Evolutionary conservation across 129 eudicot genomes (phyloP).

Genomic region (Pittosporum tobira): DNA sequence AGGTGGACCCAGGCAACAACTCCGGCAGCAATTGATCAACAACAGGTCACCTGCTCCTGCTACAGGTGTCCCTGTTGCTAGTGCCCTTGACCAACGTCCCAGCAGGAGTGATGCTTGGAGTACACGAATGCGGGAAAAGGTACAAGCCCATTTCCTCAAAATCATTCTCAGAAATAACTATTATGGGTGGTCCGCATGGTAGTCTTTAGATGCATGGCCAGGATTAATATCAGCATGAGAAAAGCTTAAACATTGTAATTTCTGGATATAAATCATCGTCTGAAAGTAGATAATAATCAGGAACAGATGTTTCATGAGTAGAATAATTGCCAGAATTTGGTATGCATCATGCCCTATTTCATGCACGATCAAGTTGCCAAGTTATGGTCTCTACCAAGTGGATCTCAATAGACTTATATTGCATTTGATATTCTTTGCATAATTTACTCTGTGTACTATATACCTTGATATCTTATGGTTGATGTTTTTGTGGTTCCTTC

Average conservation of each 20-base stretch:
- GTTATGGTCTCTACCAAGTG: neutral
- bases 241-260: neutral
- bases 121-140: constrained; percentile 95
- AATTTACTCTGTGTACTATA: too few relatives aligned
- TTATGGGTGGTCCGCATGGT: neutral
- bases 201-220: neutral
- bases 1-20: constrained; percentile 67
- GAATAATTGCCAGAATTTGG: neutral
- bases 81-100: constrained; percentile 59
- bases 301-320: too few relatives aligned
- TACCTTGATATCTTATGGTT: neutral
- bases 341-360: neutral
- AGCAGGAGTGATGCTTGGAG: constrained; percentile 96
- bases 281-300: too few relatives aligned
- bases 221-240: neutral
- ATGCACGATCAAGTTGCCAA: neutral
- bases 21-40: constrained; percentile 67
- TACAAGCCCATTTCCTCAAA: constrained; percentile 5
- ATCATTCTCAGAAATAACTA: neutral
- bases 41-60: constrained; percentile 51
- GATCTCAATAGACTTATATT: neutral
- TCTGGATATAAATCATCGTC: neutral
- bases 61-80: constrained; percentile 59
- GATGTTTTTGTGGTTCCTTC: neutral
- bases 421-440: neutral